Percentiles rank a stretch among this genome's conserved stretches.
phyloP scores from a whole-genome alignment of 345 rosid genomes.

The Odontarrhena argentea region DNA sequence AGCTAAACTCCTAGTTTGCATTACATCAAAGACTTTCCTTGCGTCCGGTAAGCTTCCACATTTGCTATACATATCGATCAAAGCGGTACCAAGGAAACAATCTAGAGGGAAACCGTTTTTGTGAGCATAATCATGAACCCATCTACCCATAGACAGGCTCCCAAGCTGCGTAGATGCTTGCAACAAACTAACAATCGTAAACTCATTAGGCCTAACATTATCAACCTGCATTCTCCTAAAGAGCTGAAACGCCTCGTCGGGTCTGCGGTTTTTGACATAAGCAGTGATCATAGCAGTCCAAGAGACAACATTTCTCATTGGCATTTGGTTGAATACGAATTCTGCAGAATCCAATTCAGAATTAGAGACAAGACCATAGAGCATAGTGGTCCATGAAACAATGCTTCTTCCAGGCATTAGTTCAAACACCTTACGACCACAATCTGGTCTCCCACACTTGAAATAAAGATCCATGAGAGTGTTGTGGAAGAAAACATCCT shows the following conservation, averaged over 20 bases:
- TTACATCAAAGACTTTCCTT: slow-evolving; percentile 54
- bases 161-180: slow-evolving; percentile 54
- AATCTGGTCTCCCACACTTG: slow-evolving; percentile 48
- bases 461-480: slow-evolving; percentile 68
- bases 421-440: slow-evolving; percentile 57
- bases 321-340: slow-evolving; percentile 54
- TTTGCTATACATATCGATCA: slow-evolving; percentile 49
- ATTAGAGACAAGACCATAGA: slow-evolving; percentile 59
- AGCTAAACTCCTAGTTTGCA: slow-evolving; percentile 59
- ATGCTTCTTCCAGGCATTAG: slow-evolving; percentile 55
- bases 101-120: slow-evolving; percentile 54
- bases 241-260: slow-evolving; percentile 62
- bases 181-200: slow-evolving; percentile 59
- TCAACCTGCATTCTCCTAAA: slow-evolving; percentile 58
- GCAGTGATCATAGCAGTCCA: slow-evolving; percentile 79
- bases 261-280: slow-evolving; percentile 49
- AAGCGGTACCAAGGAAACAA: slow-evolving; percentile 64
- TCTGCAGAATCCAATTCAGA: slow-evolving; percentile 55
- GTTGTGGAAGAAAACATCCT: slow-evolving; percentile 58
- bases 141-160: slow-evolving; percentile 59
- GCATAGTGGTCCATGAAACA: slow-evolving; percentile 75
- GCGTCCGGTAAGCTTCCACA: slow-evolving; percentile 59
- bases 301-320: slow-evolving; percentile 62
- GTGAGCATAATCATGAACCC: slow-evolving; percentile 66
- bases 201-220: slow-evolving; percentile 65